Base-by-base conservation (phyloP, 306 rosid genomes). In the Castanopsis chinensis region DNA sequence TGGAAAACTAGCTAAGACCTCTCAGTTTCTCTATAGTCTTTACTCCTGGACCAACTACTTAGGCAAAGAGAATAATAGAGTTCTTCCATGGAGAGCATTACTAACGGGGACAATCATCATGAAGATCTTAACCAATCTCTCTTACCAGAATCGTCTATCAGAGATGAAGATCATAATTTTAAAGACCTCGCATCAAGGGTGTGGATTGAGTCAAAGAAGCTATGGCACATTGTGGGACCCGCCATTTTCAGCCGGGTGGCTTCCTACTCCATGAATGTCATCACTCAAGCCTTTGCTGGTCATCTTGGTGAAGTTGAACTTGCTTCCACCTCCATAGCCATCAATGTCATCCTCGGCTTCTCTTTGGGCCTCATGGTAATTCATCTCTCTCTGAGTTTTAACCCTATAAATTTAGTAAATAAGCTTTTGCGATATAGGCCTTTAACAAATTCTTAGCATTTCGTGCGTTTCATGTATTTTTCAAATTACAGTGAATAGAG, bases 221-320 rank as follows among this genome's bases (percentile, higher is more conserved):
- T 92, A 80, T 92, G 97, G 97, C 63, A 43, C 9, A 88, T 92
- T 3, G 93, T 89, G 1, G 96, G 95, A 0, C 97, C 96, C 20
- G 76, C 95, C 14, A 92, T 92, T 61, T 85, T 92, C 86, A 88
- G 93, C 83, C 91, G 95, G 12, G 17, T 89, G 11, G 90, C 92
- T 2, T 0, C 80, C 1, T 90, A 21, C 86, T 43, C 92, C 82
- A 92, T 92, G 97, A 92, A 89, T 79, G 88, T 90, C 30, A 68
- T 92, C 11, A 87, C 92, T 8, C 95, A 86, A 83, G 89, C 97
- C 79, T 92, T 90, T 74, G 90, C 91, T 5, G 94, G 94, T 25
- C 95, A 86, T 82, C 85, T 92, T 0, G 95, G 93, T 0, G 92
- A 92, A 0, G 90, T 88, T 1, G 58, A 87, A 25, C 89, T 90